A percentile compares a stretch with the other conserved stretches of the same genome.
Conservation (phyloP, 768 basidiomycete genomes). For the Mycena venus region DNA sequence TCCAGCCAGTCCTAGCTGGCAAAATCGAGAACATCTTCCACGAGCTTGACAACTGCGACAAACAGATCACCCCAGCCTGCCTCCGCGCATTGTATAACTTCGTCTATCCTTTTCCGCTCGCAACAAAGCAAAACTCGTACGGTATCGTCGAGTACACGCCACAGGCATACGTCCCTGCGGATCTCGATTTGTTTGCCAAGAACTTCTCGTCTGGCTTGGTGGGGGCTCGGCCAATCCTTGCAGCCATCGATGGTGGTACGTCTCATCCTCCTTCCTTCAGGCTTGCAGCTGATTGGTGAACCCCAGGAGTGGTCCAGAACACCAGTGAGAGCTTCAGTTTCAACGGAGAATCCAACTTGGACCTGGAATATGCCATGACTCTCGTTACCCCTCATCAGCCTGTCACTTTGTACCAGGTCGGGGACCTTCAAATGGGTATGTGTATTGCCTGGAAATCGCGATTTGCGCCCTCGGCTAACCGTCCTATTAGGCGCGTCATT, state of each 20-base stretch:
- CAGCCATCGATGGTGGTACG: constrained; percentile 60
- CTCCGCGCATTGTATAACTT: constrained; percentile 55
- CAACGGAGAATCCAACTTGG: constrained; percentile 70
- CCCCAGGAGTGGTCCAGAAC: constrained; percentile 60
- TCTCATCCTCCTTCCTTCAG: neutral
- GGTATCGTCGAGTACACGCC: constrained; percentile 68
- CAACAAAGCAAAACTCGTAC: constrained; percentile 49
- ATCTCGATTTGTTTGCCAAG: constrained; percentile 58
- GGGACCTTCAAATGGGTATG: constrained; percentile 56
- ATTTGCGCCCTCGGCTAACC: neutral
- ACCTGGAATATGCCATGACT: constrained; percentile 68
- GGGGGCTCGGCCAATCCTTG: constrained; percentile 47
- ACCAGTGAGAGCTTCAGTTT: constrained; percentile 53
- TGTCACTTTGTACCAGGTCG: constrained; percentile 60
- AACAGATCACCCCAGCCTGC: constrained; percentile 52
- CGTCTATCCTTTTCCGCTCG: constrained; percentile 40
- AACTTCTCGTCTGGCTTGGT: constrained; percentile 50
- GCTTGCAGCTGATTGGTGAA: neutral
- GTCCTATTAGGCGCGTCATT: constrained; percentile 54
- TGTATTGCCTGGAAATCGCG: neutral
- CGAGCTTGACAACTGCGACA: constrained; percentile 46
- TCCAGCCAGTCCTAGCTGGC: constrained; percentile 40
- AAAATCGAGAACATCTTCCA: constrained; percentile 31
- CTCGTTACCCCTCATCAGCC: constrained; percentile 55
- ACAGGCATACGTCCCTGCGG: constrained; percentile 58